Evolutionary conservation across 2,329 filamentous ascomycete species (phyloP).

Genomic region (Arthrobotrys megalospora): DNA sequence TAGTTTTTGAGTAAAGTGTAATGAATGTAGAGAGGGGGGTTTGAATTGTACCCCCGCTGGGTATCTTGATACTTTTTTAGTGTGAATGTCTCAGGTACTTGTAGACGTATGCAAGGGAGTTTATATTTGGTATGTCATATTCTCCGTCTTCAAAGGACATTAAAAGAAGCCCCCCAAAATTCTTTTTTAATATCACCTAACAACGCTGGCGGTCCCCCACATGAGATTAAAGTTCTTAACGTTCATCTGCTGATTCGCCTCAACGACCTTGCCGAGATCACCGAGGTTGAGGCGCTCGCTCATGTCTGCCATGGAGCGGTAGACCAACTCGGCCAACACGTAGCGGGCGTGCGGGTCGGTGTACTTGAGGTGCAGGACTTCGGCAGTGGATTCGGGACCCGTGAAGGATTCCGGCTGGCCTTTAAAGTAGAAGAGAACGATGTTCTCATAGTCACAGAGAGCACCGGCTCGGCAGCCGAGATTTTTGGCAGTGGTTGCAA

Average conservation of each 20-base stretch:
- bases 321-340: conserved; percentile 58
- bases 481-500: conserved; percentile 54
- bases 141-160: not conserved
- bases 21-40: conserved; percentile 2
- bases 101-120: conserved; percentile 19
- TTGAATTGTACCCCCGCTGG: not conserved
- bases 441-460: conserved; percentile 60
- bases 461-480: conserved; percentile 57
- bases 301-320: conserved; percentile 57
- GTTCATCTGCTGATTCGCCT: conserved; percentile 60
- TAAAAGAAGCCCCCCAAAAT: not conserved
- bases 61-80: conserved; percentile 28
- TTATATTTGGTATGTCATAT: conserved; percentile 25
- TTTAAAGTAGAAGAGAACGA: conserved; percentile 61
- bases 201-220: conserved; percentile 54
- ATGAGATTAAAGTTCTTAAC: conserved; percentile 58
- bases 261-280: conserved; percentile 56
- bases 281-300: conserved; percentile 58
- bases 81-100: not conserved
- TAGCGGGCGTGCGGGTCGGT: conserved; percentile 60
- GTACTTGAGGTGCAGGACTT: conserved; percentile 56
- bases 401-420: conserved; percentile 58
- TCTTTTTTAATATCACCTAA: conserved; percentile 34
- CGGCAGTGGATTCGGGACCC: conserved; percentile 55
- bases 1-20: not conserved